These are phyloP conservation scores for Neurospora sp. DNA, from an alignment of 495 filamentous ascomycete species.

Conservation along the genomic window DNA sequence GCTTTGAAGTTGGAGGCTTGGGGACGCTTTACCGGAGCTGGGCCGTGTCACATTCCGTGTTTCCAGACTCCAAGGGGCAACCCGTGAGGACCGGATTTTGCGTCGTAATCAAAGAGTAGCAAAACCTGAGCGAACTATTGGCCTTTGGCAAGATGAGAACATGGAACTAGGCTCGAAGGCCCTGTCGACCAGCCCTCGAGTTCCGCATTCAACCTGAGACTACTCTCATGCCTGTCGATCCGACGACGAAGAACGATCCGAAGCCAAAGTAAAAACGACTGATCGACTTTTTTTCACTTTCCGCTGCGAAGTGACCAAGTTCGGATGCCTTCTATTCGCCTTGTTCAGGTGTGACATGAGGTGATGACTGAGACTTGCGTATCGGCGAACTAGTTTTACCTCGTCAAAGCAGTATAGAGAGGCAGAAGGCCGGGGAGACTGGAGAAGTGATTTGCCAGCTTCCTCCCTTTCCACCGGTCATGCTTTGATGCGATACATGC, in stretches of 20 bases:
- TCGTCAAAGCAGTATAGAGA: not conserved
- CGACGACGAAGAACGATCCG: not conserved
- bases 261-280: not conserved
- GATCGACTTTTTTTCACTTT: not conserved
- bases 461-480: not conserved
- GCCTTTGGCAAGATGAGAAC: not conserved
- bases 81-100: not conserved
- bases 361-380: not conserved
- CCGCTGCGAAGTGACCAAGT: not conserved
- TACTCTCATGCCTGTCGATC: not conserved
- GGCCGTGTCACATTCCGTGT: not conserved
- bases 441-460: not conserved
- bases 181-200: not conserved
- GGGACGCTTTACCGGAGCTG: not conserved
- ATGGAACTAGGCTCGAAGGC: not conserved
- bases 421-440: not conserved
- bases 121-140: not conserved
- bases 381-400: not conserved
- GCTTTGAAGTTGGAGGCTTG: not conserved
- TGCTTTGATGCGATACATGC: not conserved
- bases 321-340: not conserved
- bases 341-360: not conserved
- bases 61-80: not conserved
- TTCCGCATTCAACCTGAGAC: not conserved
- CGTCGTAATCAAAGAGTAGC: not conserved